A percentile compares a stretch with the other conserved stretches of the same genome.
These are phyloP conservation scores for Aspergillus asperescens DNA, from an alignment of 495 filamentous ascomycete species.

Conservation along the genomic window DNA sequence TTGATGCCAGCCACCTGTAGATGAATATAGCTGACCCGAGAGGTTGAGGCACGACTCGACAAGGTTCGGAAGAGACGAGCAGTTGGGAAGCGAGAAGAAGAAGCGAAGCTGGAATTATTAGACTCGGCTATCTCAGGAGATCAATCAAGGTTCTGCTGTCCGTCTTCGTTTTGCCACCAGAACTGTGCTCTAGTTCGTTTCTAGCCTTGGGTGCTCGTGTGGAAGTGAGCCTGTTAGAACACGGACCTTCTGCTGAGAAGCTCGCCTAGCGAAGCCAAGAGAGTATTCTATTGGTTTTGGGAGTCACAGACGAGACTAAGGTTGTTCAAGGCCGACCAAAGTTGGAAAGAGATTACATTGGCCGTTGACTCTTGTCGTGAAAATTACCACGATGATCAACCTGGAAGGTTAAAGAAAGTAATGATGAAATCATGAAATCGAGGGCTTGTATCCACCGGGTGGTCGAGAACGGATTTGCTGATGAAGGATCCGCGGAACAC, in stretches of 20 bases:
- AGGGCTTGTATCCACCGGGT: not conserved
- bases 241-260: conserved; percentile 14
- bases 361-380: not conserved
- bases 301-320: not conserved
- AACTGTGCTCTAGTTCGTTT: conserved; percentile 1
- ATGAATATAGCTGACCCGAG: not conserved
- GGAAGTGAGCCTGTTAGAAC: conserved; percentile 14
- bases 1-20: too few relatives aligned
- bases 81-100: not conserved
- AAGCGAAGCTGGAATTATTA: not conserved
- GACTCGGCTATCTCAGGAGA: not conserved
- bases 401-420: conserved; percentile 6
- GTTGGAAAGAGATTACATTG: not conserved
- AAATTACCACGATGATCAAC: conserved; percentile 3
- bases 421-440: conserved; percentile 5
- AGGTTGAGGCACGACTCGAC: not conserved
- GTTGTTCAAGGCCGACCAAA: not conserved
- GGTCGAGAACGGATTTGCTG: not conserved
- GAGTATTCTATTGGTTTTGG: conserved; percentile 7
- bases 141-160: not conserved
- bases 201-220: conserved; percentile 11
- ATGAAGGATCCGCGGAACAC: not conserved
- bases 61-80: not conserved
- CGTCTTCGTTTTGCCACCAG: conserved; percentile 8
- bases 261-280: conserved; percentile 12